These are phyloP conservation scores for Cinnamomum chago DNA, from an alignment of 164 flowering plant genomes.

Conservation along the genomic window DNA sequence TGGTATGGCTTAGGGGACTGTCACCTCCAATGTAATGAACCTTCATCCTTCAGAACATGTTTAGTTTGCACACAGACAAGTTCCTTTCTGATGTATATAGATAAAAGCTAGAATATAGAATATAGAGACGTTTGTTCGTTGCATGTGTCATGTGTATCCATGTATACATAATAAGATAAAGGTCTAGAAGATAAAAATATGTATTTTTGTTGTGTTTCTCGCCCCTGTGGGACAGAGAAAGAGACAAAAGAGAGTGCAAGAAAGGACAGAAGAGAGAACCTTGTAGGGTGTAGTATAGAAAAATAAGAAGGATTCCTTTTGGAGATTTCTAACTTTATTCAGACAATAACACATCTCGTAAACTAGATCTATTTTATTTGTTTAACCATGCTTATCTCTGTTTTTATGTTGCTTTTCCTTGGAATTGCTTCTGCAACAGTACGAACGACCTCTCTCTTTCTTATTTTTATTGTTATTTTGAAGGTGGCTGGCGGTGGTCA, in stretches of 20 bases:
- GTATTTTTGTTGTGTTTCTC: constrained; percentile 12
- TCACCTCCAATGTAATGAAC: too few relatives aligned
- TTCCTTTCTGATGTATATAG: too few relatives aligned
- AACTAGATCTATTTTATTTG: not conserved
- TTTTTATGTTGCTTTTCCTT: constrained; percentile 1
- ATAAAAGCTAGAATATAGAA: too few relatives aligned
- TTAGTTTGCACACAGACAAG: too few relatives aligned
- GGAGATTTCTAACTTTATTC: constrained; percentile 1
- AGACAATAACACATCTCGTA: constrained; percentile 12
- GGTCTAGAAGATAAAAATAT: not conserved
- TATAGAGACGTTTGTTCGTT: not conserved
- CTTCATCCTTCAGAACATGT: too few relatives aligned
- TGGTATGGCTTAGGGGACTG: too few relatives aligned
- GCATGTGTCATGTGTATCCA: not conserved
- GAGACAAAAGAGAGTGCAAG: constrained; percentile 65
- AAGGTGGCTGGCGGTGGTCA: constrained; percentile 57
- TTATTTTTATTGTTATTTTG: constrained; percentile 10
- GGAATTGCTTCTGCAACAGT: constrained; percentile 4
- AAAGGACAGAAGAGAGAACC: constrained; percentile 66
- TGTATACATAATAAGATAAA: not conserved
- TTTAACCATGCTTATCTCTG: not conserved
- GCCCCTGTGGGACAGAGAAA: constrained; percentile 24
- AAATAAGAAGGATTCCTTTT: constrained; percentile 18
- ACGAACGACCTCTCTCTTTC: not conserved
- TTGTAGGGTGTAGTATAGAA: constrained; percentile 42